These are phyloP conservation scores for Schizophyllum amplum DNA, from an alignment of 1,284 basidiomycete genomes.

Conservation along the genomic window DNA sequence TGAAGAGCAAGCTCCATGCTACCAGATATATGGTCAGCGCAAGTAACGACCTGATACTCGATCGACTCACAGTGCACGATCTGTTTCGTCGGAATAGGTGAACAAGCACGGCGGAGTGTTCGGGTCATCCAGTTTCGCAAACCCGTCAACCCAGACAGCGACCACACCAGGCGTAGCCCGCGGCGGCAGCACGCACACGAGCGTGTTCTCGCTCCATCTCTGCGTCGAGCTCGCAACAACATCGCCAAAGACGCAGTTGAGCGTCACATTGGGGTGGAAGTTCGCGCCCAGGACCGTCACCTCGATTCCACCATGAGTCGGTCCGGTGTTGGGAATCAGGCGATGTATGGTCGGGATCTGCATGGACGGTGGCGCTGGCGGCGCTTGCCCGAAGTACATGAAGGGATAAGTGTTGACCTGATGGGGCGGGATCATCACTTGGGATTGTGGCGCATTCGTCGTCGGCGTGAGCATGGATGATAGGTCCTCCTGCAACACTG, in stretches of 20 bases:
- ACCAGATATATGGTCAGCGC: slow-evolving; percentile 16
- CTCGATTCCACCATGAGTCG: slow-evolving; percentile 89
- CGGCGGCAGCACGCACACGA: slow-evolving; percentile 90
- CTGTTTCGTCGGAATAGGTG: slow-evolving; percentile 87
- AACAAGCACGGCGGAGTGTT: slow-evolving; percentile 54
- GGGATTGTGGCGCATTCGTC: neutral
- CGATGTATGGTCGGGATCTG: slow-evolving; percentile 68
- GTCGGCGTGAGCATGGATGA: neutral
- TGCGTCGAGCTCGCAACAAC: slow-evolving; percentile 77
- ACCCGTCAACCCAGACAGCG: slow-evolving; percentile 79
- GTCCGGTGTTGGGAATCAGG: slow-evolving; percentile 87
- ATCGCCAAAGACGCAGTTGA: slow-evolving; percentile 86
- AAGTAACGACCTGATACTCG: slow-evolving; percentile 10
- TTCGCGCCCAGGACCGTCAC: slow-evolving; percentile 90
- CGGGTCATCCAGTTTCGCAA: slow-evolving; percentile 51
- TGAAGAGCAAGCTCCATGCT: slow-evolving; percentile 94
- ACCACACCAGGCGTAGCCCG: slow-evolving; percentile 79
- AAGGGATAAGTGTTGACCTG: slow-evolving; percentile 35
- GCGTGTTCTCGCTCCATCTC: slow-evolving; percentile 89
- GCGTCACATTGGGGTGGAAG: slow-evolving; percentile 65
- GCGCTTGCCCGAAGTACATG: slow-evolving; percentile 51
- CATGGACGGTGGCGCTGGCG: slow-evolving; percentile 34
- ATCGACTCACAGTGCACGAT: slow-evolving; percentile 69
- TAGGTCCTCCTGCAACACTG: slow-evolving; percentile 10
- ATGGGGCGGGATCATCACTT: slow-evolving; percentile 19